These are phyloP conservation scores for Phytophthora palmivora DNA, from an alignment of 352 stramenopile genomes.

Conservation along the genomic window DNA sequence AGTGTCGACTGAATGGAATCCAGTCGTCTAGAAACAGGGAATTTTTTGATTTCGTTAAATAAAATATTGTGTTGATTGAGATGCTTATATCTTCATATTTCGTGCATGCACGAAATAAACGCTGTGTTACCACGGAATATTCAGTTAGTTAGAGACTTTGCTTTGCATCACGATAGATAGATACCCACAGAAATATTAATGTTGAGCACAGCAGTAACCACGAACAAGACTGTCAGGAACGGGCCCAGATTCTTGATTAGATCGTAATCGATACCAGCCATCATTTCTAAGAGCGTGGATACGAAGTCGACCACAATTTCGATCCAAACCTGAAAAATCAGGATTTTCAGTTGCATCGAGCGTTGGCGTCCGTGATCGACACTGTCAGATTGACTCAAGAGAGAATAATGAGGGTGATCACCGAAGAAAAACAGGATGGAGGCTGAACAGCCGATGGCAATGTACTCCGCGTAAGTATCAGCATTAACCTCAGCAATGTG, in stretches of 20 bases:
- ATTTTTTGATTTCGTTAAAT: too few species aligned
- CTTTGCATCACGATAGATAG: too few species aligned
- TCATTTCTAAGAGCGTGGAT: slow-evolving; percentile 29
- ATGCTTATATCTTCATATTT: too few species aligned
- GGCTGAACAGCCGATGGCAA: slow-evolving; percentile 40
- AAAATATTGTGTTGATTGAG: too few species aligned
- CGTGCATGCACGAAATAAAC: too few species aligned
- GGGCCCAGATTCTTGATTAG: slow-evolving; percentile 19
- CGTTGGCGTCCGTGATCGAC: neutral
- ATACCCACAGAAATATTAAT: too few species aligned
- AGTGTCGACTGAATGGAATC: too few species aligned
- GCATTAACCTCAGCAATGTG: slow-evolving; percentile 31
- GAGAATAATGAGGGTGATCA: slow-evolving; percentile 31
- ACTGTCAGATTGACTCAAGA: slow-evolving; percentile 11
- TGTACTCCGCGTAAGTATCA: slow-evolving; percentile 50
- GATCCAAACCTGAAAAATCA: slow-evolving; percentile 12
- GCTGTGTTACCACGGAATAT: too few species aligned
- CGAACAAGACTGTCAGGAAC: slow-evolving; percentile 22
- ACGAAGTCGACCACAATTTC: slow-evolving; percentile 30
- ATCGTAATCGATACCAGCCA: neutral
- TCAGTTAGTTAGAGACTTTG: too few species aligned
- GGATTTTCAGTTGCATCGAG: slow-evolving; percentile 10
- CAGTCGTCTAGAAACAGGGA: too few species aligned
- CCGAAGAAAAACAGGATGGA: slow-evolving; percentile 40
- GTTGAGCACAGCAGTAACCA: too few species aligned